Percentiles rank a stretch among this genome's conserved stretches.
These are phyloP conservation scores for Fennellomyces sp. DNA, from an alignment of 371 early-diverging fungal species.

Conservation along the genomic window DNA sequence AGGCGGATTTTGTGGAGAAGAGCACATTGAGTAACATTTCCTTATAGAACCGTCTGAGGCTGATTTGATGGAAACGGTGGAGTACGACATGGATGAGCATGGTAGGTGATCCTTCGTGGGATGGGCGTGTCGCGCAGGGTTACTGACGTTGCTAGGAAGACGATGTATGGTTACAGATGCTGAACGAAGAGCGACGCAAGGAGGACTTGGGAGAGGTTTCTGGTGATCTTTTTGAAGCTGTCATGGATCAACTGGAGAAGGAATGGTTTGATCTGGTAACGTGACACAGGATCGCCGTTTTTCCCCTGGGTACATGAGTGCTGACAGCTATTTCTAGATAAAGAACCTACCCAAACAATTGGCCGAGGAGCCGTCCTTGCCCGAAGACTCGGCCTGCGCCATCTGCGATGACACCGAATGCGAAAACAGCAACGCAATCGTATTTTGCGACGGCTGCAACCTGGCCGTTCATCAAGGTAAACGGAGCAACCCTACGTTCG, in stretches of 20 bases:
- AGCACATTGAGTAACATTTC: too few species aligned
- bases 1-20: too few species aligned
- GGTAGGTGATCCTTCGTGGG: too few species aligned
- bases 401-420: constrained; percentile 96
- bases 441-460: constrained; percentile 99
- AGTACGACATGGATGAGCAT: constrained; percentile 98
- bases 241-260: constrained; percentile 94
- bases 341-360: constrained; percentile 43
- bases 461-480: constrained; percentile 97
- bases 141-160: constrained; percentile 52
- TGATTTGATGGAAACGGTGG: constrained; percentile 78
- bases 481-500: not conserved
- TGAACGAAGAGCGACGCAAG: constrained; percentile 69
- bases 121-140: not conserved
- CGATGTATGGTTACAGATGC: constrained; percentile 71
- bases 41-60: constrained; percentile 81
- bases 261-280: constrained; percentile 92
- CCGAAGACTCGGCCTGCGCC: constrained; percentile 88
- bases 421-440: constrained; percentile 97
- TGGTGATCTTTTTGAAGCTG: constrained; percentile 78
- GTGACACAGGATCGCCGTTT: constrained; percentile 15
- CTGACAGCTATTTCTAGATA: constrained; percentile 18
- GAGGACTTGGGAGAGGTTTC: constrained; percentile 56
- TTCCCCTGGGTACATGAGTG: too few species aligned
- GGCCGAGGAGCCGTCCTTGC: constrained; percentile 35